Base-by-base conservation (phyloP, 345 rosid species). In the Raphanus sativus region DNA sequence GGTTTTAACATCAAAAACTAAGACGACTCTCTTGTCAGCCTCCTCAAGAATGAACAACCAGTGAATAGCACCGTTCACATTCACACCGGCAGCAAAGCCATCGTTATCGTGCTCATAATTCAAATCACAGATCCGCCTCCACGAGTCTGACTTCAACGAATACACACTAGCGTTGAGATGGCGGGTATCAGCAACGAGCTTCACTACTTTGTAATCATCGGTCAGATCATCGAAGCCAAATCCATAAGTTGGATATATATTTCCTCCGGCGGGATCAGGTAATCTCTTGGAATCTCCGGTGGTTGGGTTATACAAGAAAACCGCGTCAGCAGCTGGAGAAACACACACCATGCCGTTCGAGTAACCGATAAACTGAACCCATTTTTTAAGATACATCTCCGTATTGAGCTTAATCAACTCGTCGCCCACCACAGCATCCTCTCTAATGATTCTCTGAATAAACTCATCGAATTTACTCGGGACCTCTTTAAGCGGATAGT, bases 281-380 rank as follows among this genome's bases (percentile, higher is more conserved):
- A 86, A 68, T 62, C 69, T 83, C 82, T 69, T 84, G 34, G 81
- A 84, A 33, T 83, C 87, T 72, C 78, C 70, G n/a, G 83, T 86
- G 68, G 84, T 76, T 25, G 86, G 89, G 38, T 84, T 86, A 50
- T 81, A 81, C 77, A 86, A 77, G 75, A 74, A 83, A 21, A 76
- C 21, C 52, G 54, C 65, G 5, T 38, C 70, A 59, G 67, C 81
- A 5, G 70, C 67, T 0, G 81, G 79, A 61, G 83, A 81, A 10
- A 84, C 79, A 55, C 87, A 86, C 24, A 84, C 65, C 63, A 86
- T 75, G 8, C 87, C 89, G 48, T 84, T 67, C 5, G 82, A 79
- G 66, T 87, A 86, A 26, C 86, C 89, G 7, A 79, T 26, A 7
- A 84, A 80, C 81, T 79, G 75, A 54, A 79, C 78, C 78, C 78